phyloP scores from a whole-genome alignment of 2,329 filamentous ascomycete genomes.

The Cercospora citrullina region DNA sequence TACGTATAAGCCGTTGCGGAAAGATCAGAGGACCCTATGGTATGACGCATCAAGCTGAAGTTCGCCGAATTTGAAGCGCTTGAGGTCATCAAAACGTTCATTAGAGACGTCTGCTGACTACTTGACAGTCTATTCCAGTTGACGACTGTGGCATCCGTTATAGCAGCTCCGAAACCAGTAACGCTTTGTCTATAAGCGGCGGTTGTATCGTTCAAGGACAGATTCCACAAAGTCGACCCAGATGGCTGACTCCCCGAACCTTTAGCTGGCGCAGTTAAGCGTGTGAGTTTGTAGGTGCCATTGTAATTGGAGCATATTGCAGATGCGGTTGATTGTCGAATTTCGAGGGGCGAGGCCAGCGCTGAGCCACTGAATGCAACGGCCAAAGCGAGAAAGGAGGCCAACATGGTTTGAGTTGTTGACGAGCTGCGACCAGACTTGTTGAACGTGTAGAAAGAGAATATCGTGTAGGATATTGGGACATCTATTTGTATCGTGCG shows the following conservation, averaged over 20 bases:
- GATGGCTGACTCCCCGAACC: constrained; percentile 8
- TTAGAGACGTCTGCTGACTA: constrained; percentile 13
- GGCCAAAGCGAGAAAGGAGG: neutral
- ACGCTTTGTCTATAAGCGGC: constrained; percentile 22
- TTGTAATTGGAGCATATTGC: constrained; percentile 24
- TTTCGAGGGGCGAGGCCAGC: constrained; percentile 4
- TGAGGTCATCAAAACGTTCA: constrained; percentile 22
- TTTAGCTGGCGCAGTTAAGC: constrained; percentile 18
- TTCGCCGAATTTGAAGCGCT: constrained; percentile 18
- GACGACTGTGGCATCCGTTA: constrained; percentile 27
- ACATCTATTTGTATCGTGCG: neutral
- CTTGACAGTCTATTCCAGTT: constrained; percentile 22
- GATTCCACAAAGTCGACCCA: constrained; percentile 16
- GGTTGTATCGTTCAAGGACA: constrained; percentile 32
- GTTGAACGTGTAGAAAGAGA: neutral
- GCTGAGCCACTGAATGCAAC: neutral
- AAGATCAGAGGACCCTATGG: constrained; percentile 26
- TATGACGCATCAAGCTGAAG: constrained; percentile 27
- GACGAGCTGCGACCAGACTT: neutral
- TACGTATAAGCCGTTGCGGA: constrained; percentile 27
- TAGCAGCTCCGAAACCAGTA: constrained; percentile 26
- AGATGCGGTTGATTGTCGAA: constrained; percentile 18
- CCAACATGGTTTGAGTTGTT: neutral
- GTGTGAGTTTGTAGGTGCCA: constrained; percentile 21
- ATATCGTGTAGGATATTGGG: neutral